Base-by-base conservation (phyloP, 768 basidiomycete genomes). In the Collybia nuda region DNA sequence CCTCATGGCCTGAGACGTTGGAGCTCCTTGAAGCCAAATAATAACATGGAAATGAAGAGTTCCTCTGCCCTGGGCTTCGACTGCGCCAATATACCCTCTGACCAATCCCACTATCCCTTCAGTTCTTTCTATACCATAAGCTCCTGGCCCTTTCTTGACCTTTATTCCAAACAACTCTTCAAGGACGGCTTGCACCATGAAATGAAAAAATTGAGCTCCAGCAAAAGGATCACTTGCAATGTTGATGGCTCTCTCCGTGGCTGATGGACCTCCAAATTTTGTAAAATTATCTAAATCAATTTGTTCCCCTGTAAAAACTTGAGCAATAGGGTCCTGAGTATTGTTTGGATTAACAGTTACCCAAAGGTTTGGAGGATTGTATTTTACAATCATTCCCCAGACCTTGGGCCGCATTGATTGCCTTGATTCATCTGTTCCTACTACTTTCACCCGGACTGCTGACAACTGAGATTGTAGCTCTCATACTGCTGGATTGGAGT, bases 211-310 rank as follows among this genome's bases (percentile, higher is more conserved):
- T 40, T 68, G 62, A 0, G 74, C 71, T 0, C 76, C 61, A 0
- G 73, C 75, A 51, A 63, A 77, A 2, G 75, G 74, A 54, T 78
- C 72, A 0, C 22, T 24, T 0, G 73, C 70, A 6, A 77, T 64
- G 35, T 66, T 72, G 0, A 48, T 22, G 0, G 59, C 56, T 0
- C 69, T 43, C 2, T 50, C 19, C 0, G 19, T 32, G 2, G 50
- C 46, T 19, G 57, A 53, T 0, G 72, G 72, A 0, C 71, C 70
- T 2, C 41, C 32, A 0, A 57, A 56, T 0, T 48, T 22, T 1
- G 52, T 3, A 43, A 79, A 78, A 0, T 53, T 1, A 44, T 81
- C 71, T 6, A 80, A 47, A 45, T 80, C 61, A 6, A 81, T 78
- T 0, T 73, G 56, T 23, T 63, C 65, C 0, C 79, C 76, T 0